Conservation (phyloP, 345 rosid species). For the Aurinia saxatilis region DNA sequence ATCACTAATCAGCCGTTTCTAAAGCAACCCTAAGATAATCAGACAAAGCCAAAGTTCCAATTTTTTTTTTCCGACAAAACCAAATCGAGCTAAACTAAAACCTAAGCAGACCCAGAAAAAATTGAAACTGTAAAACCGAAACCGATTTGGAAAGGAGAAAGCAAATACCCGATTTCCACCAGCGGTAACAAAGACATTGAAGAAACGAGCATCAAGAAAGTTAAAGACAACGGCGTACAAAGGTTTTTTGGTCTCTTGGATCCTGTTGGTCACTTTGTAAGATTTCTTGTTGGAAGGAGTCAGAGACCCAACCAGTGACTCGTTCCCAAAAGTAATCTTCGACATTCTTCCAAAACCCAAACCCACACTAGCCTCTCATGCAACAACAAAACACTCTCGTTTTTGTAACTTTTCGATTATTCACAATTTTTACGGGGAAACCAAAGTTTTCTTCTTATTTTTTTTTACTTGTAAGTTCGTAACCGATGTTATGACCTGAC, state of each 20-base stretch:
- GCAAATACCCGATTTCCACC: slow-evolving; percentile 74
- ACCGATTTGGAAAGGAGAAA: neutral
- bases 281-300: slow-evolving; percentile 64
- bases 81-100: neutral
- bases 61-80: slow-evolving; percentile 5
- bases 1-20: too few relatives aligned
- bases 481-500: too few relatives aligned
- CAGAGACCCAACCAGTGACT: slow-evolving; percentile 77
- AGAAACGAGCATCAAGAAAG: slow-evolving; percentile 89
- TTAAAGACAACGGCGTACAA: slow-evolving; percentile 89
- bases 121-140: neutral
- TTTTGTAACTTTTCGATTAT: too few relatives aligned
- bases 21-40: neutral
- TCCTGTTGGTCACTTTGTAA: slow-evolving; percentile 74
- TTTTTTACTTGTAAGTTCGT: too few relatives aligned
- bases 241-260: slow-evolving; percentile 93
- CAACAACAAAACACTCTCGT: too few relatives aligned
- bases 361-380: too few relatives aligned
- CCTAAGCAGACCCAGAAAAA: slow-evolving; percentile 4
- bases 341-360: slow-evolving; percentile 34
- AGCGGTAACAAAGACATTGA: slow-evolving; percentile 87
- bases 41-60: slow-evolving; percentile 9
- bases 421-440: too few relatives aligned
- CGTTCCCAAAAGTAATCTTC: slow-evolving; percentile 65
- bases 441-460: too few relatives aligned